Conservation (phyloP, 345 rosid species). For the Durio zibethinus region DNA sequence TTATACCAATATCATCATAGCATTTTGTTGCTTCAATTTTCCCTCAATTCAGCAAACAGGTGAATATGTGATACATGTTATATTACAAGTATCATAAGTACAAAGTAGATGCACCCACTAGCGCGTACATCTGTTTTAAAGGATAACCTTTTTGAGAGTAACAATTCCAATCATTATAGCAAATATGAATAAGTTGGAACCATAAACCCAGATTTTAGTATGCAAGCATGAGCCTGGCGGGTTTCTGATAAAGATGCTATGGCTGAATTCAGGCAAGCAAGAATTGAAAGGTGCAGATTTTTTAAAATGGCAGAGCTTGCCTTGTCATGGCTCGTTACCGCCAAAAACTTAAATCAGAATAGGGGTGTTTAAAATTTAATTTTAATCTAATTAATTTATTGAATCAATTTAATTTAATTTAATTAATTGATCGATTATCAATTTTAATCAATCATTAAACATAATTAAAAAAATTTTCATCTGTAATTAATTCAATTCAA, state of each 20-base stretch:
- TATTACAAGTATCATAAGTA: neutral
- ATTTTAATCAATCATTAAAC: too few relatives aligned
- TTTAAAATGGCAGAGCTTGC: conserved; percentile 11
- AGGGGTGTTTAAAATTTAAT: too few relatives aligned
- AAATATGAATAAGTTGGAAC: neutral
- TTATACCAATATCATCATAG: neutral
- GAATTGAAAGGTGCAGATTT: neutral
- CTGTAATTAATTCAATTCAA: too few relatives aligned
- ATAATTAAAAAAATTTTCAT: too few relatives aligned
- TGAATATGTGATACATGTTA: neutral
- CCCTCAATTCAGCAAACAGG: neutral
- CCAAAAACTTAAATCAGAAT: neutral
- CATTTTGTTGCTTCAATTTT: neutral
- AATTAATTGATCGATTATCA: too few relatives aligned
- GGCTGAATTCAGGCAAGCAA: neutral
- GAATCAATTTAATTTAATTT: too few relatives aligned
- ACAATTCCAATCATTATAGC: neutral
- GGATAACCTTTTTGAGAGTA: neutral
- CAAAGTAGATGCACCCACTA: neutral
- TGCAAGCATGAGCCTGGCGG: neutral
- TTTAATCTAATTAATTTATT: too few relatives aligned
- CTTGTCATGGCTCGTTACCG: neutral
- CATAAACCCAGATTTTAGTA: neutral
- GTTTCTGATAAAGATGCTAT: neutral
- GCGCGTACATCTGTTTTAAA: neutral